Evolutionary conservation across 2,329 filamentous ascomycete species (phyloP), one percentile per base, ranked within the genome.

Genomic region (Botrytis hyacinthi): DNA sequence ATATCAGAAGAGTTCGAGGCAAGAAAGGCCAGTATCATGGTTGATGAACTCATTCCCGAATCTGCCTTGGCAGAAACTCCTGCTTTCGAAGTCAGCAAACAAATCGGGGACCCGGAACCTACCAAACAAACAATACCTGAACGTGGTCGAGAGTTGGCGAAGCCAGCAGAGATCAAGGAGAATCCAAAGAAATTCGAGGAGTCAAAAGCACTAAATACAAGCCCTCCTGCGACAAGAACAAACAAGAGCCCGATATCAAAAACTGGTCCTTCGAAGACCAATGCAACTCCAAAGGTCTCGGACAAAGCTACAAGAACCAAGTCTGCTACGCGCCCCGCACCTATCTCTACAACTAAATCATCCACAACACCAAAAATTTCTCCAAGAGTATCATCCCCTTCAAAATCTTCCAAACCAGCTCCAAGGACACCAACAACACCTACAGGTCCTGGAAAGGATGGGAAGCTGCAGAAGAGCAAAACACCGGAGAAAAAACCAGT

Each of bases 21-120:
- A 3, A 78, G 77, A 66, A 80, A 80, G 73, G 75, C 76, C 14
- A 80, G 75, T 60, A 72, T 76, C 35, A 63, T 74, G 35, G 65
- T 80, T 51, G 74, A 75, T 54, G 79, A 80, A 51, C 75, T 76
- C 32, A 80, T 80, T 74, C 78, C 79, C 16, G 79, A 80, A 73
- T 73, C 65, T 62, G 78, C 78, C n/a, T 60, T 79, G 35, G 71
- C 71, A n/a, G 78, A 79, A 63, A 79, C 76, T 26, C 76, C 78
- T 18, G 66, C 71, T 26, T 57, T 73, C 44, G 78, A 77, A 57
- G 65, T 70, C 59, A 74, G 76, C 40, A 76, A 78, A 57, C 75
- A 78, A 60, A 44, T 78, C 20, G 75, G 72, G 18, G 73, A 29
- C 18, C 40, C 74, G 51, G 74, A 65, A 68, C 74, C 73, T 5